These are phyloP conservation scores for Phaeosphaeriaceae sp. DNA, from an alignment of 2,329 filamentous ascomycete species.

Conservation along the genomic window DNA sequence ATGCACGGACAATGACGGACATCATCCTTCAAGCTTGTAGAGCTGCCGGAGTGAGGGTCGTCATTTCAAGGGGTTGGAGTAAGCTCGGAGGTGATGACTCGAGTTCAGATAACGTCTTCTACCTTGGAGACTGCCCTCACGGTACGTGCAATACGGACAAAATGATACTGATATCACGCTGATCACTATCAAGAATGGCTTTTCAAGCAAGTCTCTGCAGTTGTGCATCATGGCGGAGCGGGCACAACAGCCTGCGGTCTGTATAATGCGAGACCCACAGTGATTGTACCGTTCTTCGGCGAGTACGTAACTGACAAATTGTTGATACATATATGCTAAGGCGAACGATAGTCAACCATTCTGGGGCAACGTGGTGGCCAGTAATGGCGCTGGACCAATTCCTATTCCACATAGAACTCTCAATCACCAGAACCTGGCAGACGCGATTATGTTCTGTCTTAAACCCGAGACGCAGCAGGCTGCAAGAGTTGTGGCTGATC, in stretches of 20 bases:
- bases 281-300: conserved; percentile 77
- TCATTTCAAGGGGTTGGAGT: conserved; percentile 64
- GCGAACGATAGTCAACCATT: conserved; percentile 16
- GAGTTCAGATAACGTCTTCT: conserved; percentile 51
- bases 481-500: conserved; percentile 49
- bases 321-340: background rate
- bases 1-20: conserved; percentile 53
- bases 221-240: conserved; percentile 87
- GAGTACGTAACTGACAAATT: conserved; percentile 56
- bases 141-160: background rate
- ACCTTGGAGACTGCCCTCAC: conserved; percentile 60
- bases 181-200: conserved; percentile 88
- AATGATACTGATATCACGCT: conserved; percentile 48
- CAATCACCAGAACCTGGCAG: conserved; percentile 42
- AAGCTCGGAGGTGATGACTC: conserved; percentile 16
- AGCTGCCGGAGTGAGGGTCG: conserved; percentile 47
- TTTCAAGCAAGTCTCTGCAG: conserved; percentile 77
- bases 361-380: conserved; percentile 40
- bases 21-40: conserved; percentile 56
- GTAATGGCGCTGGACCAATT: conserved; percentile 36
- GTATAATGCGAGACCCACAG: conserved; percentile 75
- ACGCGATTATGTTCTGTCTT: conserved; percentile 48
- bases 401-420: conserved; percentile 30
- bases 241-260: conserved; percentile 85
- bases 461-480: conserved; percentile 44